These are phyloP conservation scores for Myxozyma melibiosi DNA, from an alignment of 805 yeast species.

Conservation along the genomic window DNA sequence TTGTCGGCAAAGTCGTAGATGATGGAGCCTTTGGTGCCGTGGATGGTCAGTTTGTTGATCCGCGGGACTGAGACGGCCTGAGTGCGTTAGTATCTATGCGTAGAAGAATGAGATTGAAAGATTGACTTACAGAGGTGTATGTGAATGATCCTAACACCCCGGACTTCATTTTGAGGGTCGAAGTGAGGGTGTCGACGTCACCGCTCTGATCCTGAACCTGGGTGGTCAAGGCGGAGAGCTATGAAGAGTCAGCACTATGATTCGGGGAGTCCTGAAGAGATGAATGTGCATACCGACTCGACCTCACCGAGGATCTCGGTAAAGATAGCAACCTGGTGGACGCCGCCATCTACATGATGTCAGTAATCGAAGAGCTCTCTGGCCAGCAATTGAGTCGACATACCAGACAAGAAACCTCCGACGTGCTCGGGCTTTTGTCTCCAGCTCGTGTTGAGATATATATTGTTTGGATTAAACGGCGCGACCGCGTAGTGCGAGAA, in stretches of 20 bases:
- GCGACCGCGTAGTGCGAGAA: slow-evolving; percentile 51
- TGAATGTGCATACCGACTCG: slow-evolving; percentile 51
- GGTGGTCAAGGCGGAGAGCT: slow-evolving; percentile 64
- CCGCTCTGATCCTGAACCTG: slow-evolving; percentile 81
- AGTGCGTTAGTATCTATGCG: not conserved
- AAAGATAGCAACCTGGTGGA: slow-evolving; percentile 86
- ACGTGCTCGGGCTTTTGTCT: slow-evolving; percentile 87
- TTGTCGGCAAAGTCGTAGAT: slow-evolving; percentile 64
- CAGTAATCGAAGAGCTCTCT: too few relatives aligned
- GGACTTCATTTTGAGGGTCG: slow-evolving; percentile 62
- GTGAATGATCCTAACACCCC: slow-evolving; percentile 82
- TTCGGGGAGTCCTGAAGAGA: not conserved
- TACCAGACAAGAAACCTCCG: slow-evolving; percentile 77
- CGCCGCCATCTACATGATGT: slow-evolving; percentile 68
- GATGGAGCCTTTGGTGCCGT: slow-evolving; percentile 79
- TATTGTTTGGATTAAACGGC: slow-evolving; percentile 52
- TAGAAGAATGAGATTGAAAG: not conserved
- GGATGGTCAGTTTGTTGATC: slow-evolving; percentile 61
- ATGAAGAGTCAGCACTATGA: not conserved
- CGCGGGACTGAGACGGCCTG: slow-evolving; percentile 27
- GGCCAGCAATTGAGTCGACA: too few relatives aligned
- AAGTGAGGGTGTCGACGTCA: slow-evolving; percentile 74
- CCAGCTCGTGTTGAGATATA: slow-evolving; percentile 72
- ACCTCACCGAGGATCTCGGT: slow-evolving; percentile 81
- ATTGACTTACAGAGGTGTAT: slow-evolving; percentile 72